Base-by-base conservation (phyloP, 306 rosid species). In the Alnus glutinosa region DNA sequence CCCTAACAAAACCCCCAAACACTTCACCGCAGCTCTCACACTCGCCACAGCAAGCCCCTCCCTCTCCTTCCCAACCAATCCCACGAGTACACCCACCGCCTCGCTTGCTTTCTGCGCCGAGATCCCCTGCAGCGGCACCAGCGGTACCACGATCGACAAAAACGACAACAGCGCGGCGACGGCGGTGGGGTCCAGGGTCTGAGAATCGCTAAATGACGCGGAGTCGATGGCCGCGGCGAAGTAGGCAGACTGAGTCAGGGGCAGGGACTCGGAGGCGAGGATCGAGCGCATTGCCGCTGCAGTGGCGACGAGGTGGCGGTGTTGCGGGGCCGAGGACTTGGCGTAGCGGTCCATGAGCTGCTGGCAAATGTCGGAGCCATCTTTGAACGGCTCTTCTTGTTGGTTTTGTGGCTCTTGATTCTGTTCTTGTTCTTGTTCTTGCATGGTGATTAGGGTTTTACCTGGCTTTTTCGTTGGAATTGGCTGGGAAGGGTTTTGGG, bases 341-440 rank as follows among this genome's bases (percentile, higher is more conserved):
- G 92, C 80, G 74, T 95, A 95, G 71, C 98, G 97, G 86, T 82
- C 94, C 90, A 93, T 89, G 87, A 95, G 97, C 86, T 92, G 97
- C 66, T 86, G 91, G 83, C 92, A 91, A 34, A 92, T 84, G 86
- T 92, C 97, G 10, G 89, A 77, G 79, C 84, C 90, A 49, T 73
- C 90, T 8, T 76, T 85, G 73, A 91, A 87, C 7, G 79, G 4
- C 36, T 82, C 88, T 37, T 82, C 77, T n/a, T 75, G 76, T 0
- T 61, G 61, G 30, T 72, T 78, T 42, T 50, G 68, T 12, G 12
- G 74, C 12, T 63, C 78, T 0, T 16, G 75, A n/a, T 81, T 77
- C 18, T 47, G 37, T 12, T 59, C 66, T 67, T 15, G 37, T 12
- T 59, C 66, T 67, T 15, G 82, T 52, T 84, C 92, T 52, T 85